Conservation (phyloP, 768 basidiomycete species). For the Leccinum imitatum region DNA sequence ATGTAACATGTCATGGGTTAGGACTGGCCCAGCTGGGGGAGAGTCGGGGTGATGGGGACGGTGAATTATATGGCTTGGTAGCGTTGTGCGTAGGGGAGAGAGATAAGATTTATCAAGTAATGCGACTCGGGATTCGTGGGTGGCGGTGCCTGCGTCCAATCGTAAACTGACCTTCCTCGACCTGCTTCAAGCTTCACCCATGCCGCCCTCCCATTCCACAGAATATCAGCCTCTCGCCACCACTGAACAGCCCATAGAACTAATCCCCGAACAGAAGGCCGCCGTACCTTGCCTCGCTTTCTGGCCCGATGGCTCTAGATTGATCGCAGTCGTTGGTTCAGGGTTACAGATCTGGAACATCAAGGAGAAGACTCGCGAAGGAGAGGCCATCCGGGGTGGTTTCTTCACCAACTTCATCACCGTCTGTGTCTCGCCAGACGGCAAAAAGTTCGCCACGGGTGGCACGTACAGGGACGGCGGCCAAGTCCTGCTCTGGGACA, state of each 20-base stretch:
- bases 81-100: background rate
- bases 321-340: constrained; percentile 27
- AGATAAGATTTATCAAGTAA: constrained; percentile 16
- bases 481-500: constrained; percentile 25
- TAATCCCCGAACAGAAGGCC: constrained; percentile 20
- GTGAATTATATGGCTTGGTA: background rate
- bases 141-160: constrained; percentile 15
- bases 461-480: constrained; percentile 27
- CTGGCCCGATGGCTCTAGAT: constrained; percentile 27
- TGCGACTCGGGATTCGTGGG: background rate
- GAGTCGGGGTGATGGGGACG: background rate
- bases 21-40: background rate
- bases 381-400: constrained; percentile 22
- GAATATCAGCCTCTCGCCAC: background rate
- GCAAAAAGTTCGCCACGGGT: constrained; percentile 24
- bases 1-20: background rate
- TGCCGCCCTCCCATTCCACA: constrained; percentile 9
- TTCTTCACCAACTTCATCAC: constrained; percentile 30
- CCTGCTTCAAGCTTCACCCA: constrained; percentile 10
- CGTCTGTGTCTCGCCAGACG: constrained; percentile 24
- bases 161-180: constrained; percentile 4
- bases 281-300: constrained; percentile 22
- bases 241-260: constrained; percentile 11
- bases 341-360: constrained; percentile 28
- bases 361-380: constrained; percentile 19